phyloP scores from a whole-genome alignment of 805 yeast genomes.

The Clavispora vitiphila region DNA sequence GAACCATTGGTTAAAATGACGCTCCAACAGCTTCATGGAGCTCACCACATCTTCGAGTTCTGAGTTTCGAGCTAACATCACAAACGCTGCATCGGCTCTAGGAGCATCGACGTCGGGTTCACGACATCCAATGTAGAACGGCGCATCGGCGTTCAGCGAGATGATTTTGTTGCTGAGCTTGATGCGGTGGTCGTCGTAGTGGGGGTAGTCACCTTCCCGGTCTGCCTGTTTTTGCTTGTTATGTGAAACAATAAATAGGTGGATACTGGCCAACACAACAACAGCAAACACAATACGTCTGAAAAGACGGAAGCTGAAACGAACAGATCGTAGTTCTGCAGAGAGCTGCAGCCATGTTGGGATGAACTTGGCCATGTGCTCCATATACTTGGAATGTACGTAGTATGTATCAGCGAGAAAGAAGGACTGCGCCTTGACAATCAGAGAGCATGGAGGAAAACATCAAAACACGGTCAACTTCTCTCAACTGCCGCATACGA shows the following conservation, averaged over 20 bases:
- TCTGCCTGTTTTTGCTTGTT: neutral
- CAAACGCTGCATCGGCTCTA: constrained; percentile 78
- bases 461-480: too few relatives aligned
- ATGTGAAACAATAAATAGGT: too few relatives aligned
- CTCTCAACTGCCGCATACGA: too few relatives aligned
- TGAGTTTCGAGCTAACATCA: constrained; percentile 74
- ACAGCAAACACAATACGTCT: constrained; percentile 4
- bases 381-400: too few relatives aligned
- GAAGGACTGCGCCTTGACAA: neutral
- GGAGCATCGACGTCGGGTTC: constrained; percentile 36
- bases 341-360: neutral
- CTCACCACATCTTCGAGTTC: constrained; percentile 74
- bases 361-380: too few relatives aligned
- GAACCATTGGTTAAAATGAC: constrained; percentile 91
- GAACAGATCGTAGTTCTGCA: neutral
- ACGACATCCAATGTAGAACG: constrained; percentile 53
- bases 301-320: constrained; percentile 1
- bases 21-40: constrained; percentile 71
- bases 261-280: neutral
- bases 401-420: neutral
- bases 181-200: constrained; percentile 6
- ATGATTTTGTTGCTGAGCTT: constrained; percentile 12
- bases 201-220: constrained; percentile 6
- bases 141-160: constrained; percentile 24
- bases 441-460: too few relatives aligned